Evolutionary conservation across 495 filamentous ascomycete species (phyloP).

Genomic region (Penicillium bovifimosum): DNA sequence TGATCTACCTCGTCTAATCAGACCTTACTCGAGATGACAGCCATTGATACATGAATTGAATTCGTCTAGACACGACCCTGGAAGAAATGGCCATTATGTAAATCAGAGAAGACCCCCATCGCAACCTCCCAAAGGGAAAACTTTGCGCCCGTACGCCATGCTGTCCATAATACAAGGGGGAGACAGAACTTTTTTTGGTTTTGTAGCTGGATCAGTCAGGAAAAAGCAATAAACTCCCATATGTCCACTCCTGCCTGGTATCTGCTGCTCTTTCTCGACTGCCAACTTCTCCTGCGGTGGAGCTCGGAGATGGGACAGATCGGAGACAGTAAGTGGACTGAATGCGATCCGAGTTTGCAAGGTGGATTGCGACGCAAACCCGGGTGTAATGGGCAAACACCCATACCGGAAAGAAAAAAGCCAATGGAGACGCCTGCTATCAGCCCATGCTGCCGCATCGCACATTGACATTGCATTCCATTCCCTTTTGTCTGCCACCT

Average conservation of each 20-base stretch:
- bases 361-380: neutral
- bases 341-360: constrained; percentile 4
- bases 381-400: neutral
- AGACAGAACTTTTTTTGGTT: constrained; percentile 25
- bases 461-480: neutral
- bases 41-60: constrained; percentile 19
- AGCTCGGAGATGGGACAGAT: neutral
- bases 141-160: constrained; percentile 43
- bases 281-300: neutral
- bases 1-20: neutral
- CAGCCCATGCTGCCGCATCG: neutral
- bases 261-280: neutral
- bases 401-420: neutral
- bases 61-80: constrained; percentile 18
- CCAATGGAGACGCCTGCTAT: neutral
- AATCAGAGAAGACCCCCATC: constrained; percentile 20
- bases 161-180: constrained; percentile 40
- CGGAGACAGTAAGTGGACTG: constrained; percentile 10
- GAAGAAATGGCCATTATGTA: constrained; percentile 22
- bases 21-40: neutral
- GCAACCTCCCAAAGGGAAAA: constrained; percentile 24
- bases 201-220: constrained; percentile 13
- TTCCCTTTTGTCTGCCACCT: neutral
- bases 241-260: constrained; percentile 7
- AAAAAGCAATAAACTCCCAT: constrained; percentile 12